Conservation (phyloP, 306 rosid genomes). For the Vigna radiata region DNA sequence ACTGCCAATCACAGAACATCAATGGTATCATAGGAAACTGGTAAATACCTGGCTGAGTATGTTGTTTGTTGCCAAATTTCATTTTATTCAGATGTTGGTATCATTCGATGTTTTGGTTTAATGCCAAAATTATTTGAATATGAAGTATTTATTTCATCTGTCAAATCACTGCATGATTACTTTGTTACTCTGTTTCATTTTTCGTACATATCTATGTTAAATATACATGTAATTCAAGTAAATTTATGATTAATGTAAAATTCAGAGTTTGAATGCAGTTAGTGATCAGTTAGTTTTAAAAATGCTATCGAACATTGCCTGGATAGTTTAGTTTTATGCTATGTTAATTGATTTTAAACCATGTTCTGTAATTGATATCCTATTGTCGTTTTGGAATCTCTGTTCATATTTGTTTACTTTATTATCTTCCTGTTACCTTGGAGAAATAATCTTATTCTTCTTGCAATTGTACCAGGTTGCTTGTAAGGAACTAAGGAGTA, state of each 20-base stretch:
- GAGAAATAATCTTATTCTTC: constrained; percentile 30
- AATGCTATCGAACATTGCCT: constrained; percentile 5
- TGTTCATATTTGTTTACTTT: constrained; percentile 21
- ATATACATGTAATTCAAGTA: background rate
- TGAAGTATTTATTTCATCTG: background rate
- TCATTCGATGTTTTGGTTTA: too few relatives aligned
- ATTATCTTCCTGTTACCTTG: background rate
- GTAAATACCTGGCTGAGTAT: background rate
- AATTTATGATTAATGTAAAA: constrained; percentile 11
- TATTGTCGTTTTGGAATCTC: constrained; percentile 18
- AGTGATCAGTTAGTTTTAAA: constrained; percentile 7
- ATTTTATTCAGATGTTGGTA: too few relatives aligned
- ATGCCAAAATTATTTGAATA: background rate
- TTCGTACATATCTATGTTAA: background rate
- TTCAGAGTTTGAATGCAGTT: background rate
- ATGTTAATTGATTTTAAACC: constrained; percentile 1
- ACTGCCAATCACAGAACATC: constrained; percentile 7
- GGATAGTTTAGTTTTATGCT: constrained; percentile 5
- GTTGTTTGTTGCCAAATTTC: background rate
- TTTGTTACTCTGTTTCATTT: background rate
- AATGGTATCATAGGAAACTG: constrained; percentile 4
- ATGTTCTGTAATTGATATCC: constrained; percentile 22
- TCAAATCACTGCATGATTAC: background rate
- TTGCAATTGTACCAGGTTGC: constrained; percentile 67
- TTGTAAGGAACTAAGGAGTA: constrained; percentile 79